Percentiles rank a stretch among this genome's conserved stretches.
Conservation (phyloP, 129 eudicot species). For the Scalesia atractyloides region DNA sequence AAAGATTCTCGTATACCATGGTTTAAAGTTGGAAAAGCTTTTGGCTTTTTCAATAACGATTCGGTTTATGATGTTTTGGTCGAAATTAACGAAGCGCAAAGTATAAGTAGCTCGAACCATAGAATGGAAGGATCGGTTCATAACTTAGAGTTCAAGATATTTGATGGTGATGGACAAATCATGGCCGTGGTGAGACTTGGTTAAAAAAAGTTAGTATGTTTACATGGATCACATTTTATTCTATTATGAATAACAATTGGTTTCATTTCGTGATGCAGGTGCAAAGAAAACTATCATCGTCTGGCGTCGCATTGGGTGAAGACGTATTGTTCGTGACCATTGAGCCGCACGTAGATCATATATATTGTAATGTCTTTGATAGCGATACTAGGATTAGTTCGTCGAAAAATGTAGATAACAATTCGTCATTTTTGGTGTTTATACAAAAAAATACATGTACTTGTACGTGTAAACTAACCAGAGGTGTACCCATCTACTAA, state of each 20-base stretch:
- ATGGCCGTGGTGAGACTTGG: slow-evolving; percentile 44
- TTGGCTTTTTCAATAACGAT: slow-evolving; percentile 34
- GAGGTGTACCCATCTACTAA: too few relatives aligned
- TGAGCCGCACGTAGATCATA: slow-evolving; percentile 63
- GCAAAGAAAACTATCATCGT: slow-evolving; percentile 50
- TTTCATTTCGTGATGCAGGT: slow-evolving; percentile 26
- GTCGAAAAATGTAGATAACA: slow-evolving; percentile 46
- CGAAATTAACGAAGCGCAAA: slow-evolving; percentile 25
- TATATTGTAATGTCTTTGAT: slow-evolving; percentile 66
- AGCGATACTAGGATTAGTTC: slow-evolving; percentile 57
- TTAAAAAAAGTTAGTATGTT: background rate
- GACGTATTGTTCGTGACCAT: slow-evolving; percentile 60
- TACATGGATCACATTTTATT: background rate
- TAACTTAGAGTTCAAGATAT: slow-evolving; percentile 51
- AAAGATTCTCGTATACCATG: slow-evolving; percentile 47
- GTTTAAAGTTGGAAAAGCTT: slow-evolving; percentile 57
- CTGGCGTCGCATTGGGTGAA: slow-evolving; percentile 58
- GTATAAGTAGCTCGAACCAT: slow-evolving; percentile 22
- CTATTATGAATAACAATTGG: background rate
- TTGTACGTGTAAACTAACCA: background rate
- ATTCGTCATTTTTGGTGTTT: slow-evolving; percentile 5
- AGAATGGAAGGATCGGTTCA: slow-evolving; percentile 42
- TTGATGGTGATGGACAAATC: slow-evolving; percentile 37
- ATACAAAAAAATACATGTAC: background rate
- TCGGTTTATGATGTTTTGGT: slow-evolving; percentile 37